These are phyloP conservation scores for Globisporangium emineosum DNA, from an alignment of 352 stramenopile species.

Conservation along the genomic window DNA sequence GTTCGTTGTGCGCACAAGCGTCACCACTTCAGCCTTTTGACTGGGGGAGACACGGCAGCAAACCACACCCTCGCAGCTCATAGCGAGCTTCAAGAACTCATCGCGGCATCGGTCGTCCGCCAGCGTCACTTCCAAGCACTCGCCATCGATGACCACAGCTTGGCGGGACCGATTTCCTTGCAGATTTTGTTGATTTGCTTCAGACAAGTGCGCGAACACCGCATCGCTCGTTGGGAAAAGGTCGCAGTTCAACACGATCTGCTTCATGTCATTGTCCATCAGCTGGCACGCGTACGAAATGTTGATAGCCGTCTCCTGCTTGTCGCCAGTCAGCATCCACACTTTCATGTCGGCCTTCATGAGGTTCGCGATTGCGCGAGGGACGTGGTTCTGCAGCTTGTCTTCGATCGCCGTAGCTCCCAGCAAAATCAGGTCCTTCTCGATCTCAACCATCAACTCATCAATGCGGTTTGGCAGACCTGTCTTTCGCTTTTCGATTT, in stretches of 20 bases:
- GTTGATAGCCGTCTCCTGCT: constrained; percentile 94
- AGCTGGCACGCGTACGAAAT: constrained; percentile 90
- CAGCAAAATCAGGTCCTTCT: constrained; percentile 76
- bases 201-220: constrained; percentile 30
- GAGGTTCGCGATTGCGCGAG: constrained; percentile 82
- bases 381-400: constrained; percentile 90
- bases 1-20: constrained; percentile 50
- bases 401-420: constrained; percentile 93
- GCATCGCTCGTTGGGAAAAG: constrained; percentile 52
- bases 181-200: constrained; percentile 31
- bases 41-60: constrained; percentile 79
- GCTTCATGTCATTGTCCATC: constrained; percentile 85
- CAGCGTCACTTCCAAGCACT: constrained; percentile 64
- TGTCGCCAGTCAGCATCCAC: constrained; percentile 94
- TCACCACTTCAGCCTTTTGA: constrained; percentile 81
- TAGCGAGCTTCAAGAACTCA: constrained; percentile 66
- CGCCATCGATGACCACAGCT: constrained; percentile 66
- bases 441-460: constrained; percentile 69
- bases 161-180: constrained; percentile 29
- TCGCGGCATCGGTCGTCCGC: constrained; percentile 46
- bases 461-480: constrained; percentile 67
- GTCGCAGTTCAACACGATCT: constrained; percentile 64
- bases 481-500: constrained; percentile 81
- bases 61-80: constrained; percentile 72
- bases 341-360: constrained; percentile 87